Percentiles rank a stretch among this genome's conserved stretches.
Evolutionary conservation across 2,329 filamentous ascomycete genomes (phyloP).

Genomic region (Dothidotthia symphoricarpi): DNA sequence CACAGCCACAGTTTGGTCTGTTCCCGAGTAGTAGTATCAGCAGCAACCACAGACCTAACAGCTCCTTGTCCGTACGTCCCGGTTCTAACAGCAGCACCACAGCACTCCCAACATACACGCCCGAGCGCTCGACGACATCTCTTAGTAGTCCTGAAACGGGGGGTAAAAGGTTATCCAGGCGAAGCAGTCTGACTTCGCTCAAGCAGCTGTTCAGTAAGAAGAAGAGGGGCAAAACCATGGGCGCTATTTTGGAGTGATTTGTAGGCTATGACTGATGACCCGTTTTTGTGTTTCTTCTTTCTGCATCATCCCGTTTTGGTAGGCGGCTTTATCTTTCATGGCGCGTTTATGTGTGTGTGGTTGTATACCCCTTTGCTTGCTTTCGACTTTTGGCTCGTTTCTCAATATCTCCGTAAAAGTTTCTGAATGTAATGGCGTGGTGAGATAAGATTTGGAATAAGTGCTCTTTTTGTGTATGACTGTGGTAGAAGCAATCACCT

Average conservation of each 20-base stretch:
- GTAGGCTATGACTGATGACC: no score
- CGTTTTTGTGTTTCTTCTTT: no score
- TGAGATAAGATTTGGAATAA: no score
- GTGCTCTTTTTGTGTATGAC: no score
- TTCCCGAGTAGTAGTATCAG: constrained; percentile 36
- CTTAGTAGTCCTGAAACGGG: constrained; percentile 23
- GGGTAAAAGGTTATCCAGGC: constrained; percentile 29
- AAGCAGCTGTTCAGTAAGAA: constrained; percentile 40
- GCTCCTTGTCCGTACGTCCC: constrained; percentile 29
- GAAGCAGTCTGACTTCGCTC: constrained; percentile 37
- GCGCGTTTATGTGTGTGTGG: no score
- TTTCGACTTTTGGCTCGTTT: no score
- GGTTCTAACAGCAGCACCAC: constrained; percentile 24
- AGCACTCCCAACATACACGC: constrained; percentile 35
- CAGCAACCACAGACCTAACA: constrained; percentile 33
- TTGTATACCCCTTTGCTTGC: constrained; percentile 35
- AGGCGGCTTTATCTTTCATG: no score
- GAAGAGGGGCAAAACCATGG: constrained; percentile 19
- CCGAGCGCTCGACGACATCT: constrained; percentile 29
- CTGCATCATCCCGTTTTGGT: no score
- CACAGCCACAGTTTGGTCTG: constrained; percentile 36
- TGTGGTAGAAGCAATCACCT: no score
- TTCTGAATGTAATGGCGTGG: no score
- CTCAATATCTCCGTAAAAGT: no score
- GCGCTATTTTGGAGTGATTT: no score